Evolutionary conservation across 2,329 filamentous ascomycete genomes (phyloP).

Genomic region (Monilinia fructicola): DNA sequence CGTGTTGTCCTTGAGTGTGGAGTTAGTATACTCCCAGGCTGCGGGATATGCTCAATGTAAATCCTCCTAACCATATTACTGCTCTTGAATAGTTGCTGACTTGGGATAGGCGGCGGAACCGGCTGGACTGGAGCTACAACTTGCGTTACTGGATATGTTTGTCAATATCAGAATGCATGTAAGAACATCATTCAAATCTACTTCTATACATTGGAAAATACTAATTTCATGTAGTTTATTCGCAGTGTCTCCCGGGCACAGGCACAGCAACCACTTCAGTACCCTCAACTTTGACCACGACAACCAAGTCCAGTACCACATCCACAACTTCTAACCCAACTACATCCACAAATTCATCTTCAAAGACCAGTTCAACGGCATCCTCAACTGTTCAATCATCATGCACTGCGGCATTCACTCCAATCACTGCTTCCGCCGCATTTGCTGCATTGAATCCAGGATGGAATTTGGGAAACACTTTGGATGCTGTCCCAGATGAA

Average conservation of each 20-base stretch:
- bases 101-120: constrained; percentile 13
- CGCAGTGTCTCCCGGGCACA: constrained; percentile 25
- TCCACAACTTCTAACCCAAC: constrained; percentile 8
- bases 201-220: neutral
- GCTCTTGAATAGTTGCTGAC: constrained; percentile 3
- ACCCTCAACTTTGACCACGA: constrained; percentile 14
- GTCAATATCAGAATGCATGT: constrained; percentile 22
- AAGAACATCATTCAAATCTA: neutral
- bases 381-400: constrained; percentile 17
- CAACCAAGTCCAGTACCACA: constrained; percentile 3
- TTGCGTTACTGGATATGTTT: constrained; percentile 21
- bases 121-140: constrained; percentile 18
- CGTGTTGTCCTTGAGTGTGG: constrained; percentile 17
- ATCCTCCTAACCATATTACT: neutral
- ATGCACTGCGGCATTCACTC: constrained; percentile 31
- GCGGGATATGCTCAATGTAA: constrained; percentile 21
- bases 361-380: constrained; percentile 5
- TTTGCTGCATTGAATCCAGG: constrained; percentile 53
- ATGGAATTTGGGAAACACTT: constrained; percentile 62
- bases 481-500: constrained; percentile 56
- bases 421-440: constrained; percentile 33
- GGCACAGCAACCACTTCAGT: neutral
- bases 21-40: constrained; percentile 21
- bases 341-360: constrained; percentile 11
- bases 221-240: constrained; percentile 22